Conservation (phyloP, 129 eudicot species). For the Logfia minima region DNA sequence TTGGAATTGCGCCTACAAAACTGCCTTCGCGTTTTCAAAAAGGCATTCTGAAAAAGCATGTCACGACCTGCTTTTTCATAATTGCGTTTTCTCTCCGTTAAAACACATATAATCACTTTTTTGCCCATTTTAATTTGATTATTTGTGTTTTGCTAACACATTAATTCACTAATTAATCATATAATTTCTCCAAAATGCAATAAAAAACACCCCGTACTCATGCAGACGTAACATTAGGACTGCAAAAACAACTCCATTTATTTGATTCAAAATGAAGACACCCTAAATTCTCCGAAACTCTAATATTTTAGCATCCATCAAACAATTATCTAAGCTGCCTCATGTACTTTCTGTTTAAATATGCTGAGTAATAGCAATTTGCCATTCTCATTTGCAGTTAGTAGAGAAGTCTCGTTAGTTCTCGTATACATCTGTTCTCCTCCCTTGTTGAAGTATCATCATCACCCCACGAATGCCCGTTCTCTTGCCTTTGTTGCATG, state of each 20-base stretch:
- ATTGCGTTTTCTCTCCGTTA: too few relatives aligned
- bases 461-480: not conserved
- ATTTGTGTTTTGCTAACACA: too few relatives aligned
- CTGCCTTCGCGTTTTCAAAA: too few relatives aligned
- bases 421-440: not conserved
- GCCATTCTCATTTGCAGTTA: not conserved
- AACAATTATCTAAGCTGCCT: not conserved
- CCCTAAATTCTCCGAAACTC: not conserved
- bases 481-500: constrained; percentile 24
- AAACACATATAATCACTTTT: too few relatives aligned
- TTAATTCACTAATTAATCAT: too few relatives aligned
- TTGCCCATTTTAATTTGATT: too few relatives aligned
- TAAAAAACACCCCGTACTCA: constrained; percentile 8
- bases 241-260: too few relatives aligned
- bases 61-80: too few relatives aligned
- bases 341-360: not conserved
- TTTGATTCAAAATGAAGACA: not conserved
- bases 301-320: not conserved
- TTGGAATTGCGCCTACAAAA: too few relatives aligned
- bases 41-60: too few relatives aligned
- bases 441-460: not conserved
- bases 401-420: not conserved
- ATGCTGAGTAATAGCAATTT: not conserved
- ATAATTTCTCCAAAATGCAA: too few relatives aligned
- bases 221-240: too few relatives aligned